Percentiles rank a stretch among this genome's conserved stretches.
Conservation (phyloP, 352 stramenopile genomes). For the Thraustochytrium sp. region DNA sequence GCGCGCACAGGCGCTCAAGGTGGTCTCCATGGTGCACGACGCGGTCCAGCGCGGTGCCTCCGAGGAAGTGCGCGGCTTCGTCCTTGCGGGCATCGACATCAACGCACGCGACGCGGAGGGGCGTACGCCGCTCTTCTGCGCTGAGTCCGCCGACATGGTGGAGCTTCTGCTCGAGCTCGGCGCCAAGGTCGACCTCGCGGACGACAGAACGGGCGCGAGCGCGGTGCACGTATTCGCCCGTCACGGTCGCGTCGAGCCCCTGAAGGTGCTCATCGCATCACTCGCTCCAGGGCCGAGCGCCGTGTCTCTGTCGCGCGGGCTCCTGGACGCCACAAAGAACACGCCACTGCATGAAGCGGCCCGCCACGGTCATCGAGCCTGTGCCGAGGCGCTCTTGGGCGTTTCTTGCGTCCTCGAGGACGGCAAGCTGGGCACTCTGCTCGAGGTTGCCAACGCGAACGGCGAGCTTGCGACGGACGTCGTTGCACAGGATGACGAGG, state of each 20-base stretch:
- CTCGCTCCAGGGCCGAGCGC: neutral
- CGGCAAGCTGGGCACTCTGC: too few species aligned
- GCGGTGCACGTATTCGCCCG: neutral
- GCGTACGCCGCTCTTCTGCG: neutral
- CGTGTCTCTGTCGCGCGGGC: neutral
- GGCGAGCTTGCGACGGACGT: too few species aligned
- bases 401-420: too few species aligned
- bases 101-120: neutral
- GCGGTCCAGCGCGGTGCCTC: neutral
- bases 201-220: neutral
- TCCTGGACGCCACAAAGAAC: neutral
- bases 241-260: neutral
- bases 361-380: neutral
- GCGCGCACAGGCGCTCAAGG: neutral
- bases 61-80: neutral
- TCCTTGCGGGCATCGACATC: conserved; percentile 17
- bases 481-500: too few species aligned
- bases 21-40: conserved; percentile 13
- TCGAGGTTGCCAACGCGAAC: too few species aligned
- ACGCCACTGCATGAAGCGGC: neutral
- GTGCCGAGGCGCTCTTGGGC: too few species aligned
- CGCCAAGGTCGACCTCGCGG: neutral
- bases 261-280: neutral
- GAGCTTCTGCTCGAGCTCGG: conserved; percentile 4
- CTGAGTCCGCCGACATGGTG: neutral